phyloP scores from a whole-genome alignment of 1,284 basidiomycete genomes.

The Phlebopus sp. region DNA sequence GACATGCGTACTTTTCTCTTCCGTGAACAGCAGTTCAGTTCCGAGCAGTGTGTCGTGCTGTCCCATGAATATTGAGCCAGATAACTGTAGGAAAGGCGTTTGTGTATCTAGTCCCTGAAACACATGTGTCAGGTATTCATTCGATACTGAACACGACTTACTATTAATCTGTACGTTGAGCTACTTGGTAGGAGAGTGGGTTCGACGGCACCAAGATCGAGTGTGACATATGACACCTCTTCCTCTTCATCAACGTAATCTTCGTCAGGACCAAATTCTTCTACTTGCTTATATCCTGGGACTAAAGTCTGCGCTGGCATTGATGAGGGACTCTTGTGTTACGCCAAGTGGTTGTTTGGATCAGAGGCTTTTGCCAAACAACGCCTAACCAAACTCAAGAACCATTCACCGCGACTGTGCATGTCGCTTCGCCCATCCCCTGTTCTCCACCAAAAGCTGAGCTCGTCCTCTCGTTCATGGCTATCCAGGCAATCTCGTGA shows the following conservation, averaged over 20 bases:
- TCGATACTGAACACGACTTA: conserved; percentile 35
- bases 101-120: conserved; percentile 70
- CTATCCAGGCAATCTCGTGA: conserved; percentile 61
- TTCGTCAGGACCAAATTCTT: conserved; percentile 55
- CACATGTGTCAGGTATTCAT: not conserved
- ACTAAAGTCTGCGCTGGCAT: conserved; percentile 29
- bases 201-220: conserved; percentile 70
- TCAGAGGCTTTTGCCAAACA: conserved; percentile 18
- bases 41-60: conserved; percentile 63
- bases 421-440: conserved; percentile 34
- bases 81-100: conserved; percentile 69
- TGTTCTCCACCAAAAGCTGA: conserved; percentile 28
- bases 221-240: conserved; percentile 64
- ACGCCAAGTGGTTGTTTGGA: conserved; percentile 13
- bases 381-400: conserved; percentile 2
- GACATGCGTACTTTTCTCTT: conserved; percentile 47
- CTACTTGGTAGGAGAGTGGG: conserved; percentile 69
- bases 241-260: conserved; percentile 61
- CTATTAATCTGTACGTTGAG: conserved; percentile 67
- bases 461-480: conserved; percentile 52
- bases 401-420: not conserved
- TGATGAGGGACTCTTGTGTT: not conserved
- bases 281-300: conserved; percentile 61
- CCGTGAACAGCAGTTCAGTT: conserved; percentile 69
- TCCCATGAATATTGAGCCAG: conserved; percentile 69